Conservation (phyloP, 345 rosid genomes). For the Melaleuca alternifolia region DNA sequence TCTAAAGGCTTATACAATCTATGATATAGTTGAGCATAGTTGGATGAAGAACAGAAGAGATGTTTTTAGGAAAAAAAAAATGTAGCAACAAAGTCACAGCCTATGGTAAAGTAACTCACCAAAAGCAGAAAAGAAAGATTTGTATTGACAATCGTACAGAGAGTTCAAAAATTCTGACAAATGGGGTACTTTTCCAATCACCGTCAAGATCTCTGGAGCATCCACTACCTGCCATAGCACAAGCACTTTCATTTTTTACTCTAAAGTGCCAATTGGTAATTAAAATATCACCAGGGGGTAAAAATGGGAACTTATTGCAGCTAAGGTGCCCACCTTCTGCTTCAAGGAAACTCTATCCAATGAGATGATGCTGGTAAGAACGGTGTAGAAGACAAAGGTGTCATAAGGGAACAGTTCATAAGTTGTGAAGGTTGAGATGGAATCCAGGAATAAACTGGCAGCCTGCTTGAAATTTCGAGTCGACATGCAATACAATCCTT, state of each 20-base stretch:
- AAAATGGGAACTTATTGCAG: not conserved
- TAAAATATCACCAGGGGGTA: not conserved
- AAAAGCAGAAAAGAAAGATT: constrained; percentile 83
- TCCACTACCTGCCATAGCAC: constrained; percentile 63
- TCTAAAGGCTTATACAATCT: not conserved
- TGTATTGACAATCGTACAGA: constrained; percentile 82
- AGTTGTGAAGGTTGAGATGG: constrained; percentile 97
- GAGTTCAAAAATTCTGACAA: constrained; percentile 92
- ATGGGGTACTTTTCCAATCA: constrained; percentile 83
- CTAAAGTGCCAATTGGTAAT: not conserved
- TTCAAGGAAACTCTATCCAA: constrained; percentile 93
- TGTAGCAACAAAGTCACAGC: not conserved
- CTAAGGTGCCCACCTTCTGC: constrained; percentile 60
- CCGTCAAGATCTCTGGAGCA: constrained; percentile 99
- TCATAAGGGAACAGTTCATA: constrained; percentile 89
- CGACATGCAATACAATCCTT: constrained; percentile 93
- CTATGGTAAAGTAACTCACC: constrained; percentile 33
- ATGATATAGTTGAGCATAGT: not conserved
- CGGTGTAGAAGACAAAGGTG: constrained; percentile 91
- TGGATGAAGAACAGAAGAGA: not conserved
- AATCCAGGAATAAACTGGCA: constrained; percentile 80
- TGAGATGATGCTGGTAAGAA: constrained; percentile 86
- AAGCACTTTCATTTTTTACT: not conserved
- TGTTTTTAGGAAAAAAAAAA: not conserved
- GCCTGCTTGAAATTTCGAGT: constrained; percentile 91